Evolutionary conservation across 352 stramenopile species (phyloP), one percentile per base, ranked within the genome.

Genomic region (Phytophthora sansomeana): DNA sequence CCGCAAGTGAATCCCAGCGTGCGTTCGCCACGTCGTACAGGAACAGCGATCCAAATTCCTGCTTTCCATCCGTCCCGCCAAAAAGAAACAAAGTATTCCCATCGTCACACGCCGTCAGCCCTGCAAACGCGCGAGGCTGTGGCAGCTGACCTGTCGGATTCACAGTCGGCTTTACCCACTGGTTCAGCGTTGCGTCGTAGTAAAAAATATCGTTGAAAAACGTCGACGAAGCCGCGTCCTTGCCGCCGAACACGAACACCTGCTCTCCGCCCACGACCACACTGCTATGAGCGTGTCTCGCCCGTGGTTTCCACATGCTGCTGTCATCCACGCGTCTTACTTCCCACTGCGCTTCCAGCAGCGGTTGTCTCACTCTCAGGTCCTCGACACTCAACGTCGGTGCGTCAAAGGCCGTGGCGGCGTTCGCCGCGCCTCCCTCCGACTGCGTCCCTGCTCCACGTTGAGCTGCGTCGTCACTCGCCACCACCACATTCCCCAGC

Each of bases 161-260:
- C 47, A 56, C 35, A 16, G 35, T 43, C 7, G 74, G 79, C 17
- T 81, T 71, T 4, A 73, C 56, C 85, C 85, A 93, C 58, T 89
- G 75, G 49, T 86, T 83, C 16, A 89, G 46, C n/a, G 54, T 54
- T 14, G 78, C 67, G 53, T 93, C 81, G 57, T 87, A 91, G 70
- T 89, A 91, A 56, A 93, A 91, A 16, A 93, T 73, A 58, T 93
- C 85, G 63, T 90, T 84, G 63, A 81, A 90, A 66, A 80, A 91
- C 11, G 33, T 63, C 26, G 72, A 75, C 7, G 68, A 70, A 9
- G 62, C 55, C 1, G 78, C 77, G 59, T 89, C 80, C 60, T 87
- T 88, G 52, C 85, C 85, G 46, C 85, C 85, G 70, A 91, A 93
- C 58, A 84, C 85, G 53, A 84, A 93, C 16, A 93, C 48, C 30